Percentiles rank a stretch among this genome's conserved stretches.
Evolutionary conservation across 2,329 filamentous ascomycete species (phyloP).

Genomic region (Monosporascus sp.): DNA sequence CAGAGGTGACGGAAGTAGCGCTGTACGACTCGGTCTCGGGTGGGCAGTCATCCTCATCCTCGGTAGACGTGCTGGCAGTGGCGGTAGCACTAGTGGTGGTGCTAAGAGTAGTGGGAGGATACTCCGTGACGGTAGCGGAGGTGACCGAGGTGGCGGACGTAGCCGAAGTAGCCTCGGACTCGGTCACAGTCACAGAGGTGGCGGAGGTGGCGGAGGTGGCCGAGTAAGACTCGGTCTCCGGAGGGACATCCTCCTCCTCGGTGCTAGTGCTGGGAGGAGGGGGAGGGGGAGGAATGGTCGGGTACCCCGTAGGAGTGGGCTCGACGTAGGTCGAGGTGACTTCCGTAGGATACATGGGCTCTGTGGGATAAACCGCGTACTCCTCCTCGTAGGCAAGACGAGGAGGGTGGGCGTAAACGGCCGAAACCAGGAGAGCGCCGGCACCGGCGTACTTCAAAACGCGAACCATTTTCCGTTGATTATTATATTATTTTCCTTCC

Average conservation of each 20-base stretch:
- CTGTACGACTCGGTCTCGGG: conserved; percentile 12
- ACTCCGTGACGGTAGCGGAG: neutral
- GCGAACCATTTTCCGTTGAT: conserved; percentile 23
- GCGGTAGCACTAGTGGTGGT: neutral
- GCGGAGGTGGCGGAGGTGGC: neutral
- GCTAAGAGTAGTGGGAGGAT: neutral
- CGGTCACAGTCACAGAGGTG: too few species aligned
- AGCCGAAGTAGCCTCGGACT: neutral
- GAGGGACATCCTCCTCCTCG: neutral
- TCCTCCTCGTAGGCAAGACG: conserved; percentile 6
- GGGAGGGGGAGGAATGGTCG: neutral
- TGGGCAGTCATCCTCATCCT: conserved; percentile 8
- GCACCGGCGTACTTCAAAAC: conserved; percentile 26
- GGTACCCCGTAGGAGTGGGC: neutral
- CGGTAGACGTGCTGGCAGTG: neutral
- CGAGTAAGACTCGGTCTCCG: too few species aligned
- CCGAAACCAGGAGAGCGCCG: conserved; percentile 24
- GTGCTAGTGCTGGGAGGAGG: neutral
- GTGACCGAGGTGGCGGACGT: neutral
- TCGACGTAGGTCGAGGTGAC: neutral
- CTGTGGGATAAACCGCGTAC: neutral
- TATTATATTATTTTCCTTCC: conserved; percentile 7
- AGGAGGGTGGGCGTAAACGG: conserved; percentile 17
- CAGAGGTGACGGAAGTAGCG: conserved; percentile 2
- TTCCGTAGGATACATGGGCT: neutral